These are phyloP conservation scores for Penicillium brevicompactum DNA, from an alignment of 2,329 filamentous ascomycete genomes.

Conservation along the genomic window DNA sequence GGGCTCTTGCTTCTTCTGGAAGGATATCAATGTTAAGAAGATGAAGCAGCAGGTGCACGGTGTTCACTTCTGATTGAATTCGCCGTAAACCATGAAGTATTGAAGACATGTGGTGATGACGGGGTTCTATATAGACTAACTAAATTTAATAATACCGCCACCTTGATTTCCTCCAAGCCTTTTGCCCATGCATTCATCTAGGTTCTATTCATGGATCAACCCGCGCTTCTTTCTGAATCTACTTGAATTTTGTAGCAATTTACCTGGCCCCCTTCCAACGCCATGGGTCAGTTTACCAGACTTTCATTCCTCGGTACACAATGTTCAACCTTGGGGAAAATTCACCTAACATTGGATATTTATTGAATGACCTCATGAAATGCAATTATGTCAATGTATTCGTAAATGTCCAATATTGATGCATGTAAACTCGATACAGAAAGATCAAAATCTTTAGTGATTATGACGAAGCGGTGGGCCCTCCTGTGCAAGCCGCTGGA, in stretches of 20 bases:
- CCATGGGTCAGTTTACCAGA: no score
- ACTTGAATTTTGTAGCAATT: no score
- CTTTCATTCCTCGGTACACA: no score
- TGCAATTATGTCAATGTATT: background rate
- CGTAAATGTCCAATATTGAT: background rate
- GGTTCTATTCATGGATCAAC: no score
- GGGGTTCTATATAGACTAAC: no score
- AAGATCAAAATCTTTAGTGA: constrained; percentile 34
- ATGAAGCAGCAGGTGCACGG: constrained; percentile 15
- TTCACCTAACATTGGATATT: no score
- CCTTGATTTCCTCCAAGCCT: background rate
- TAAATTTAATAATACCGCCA: no score
- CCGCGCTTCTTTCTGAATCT: no score
- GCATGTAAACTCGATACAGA: background rate
- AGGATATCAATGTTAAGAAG: constrained; percentile 10
- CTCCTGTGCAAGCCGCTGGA: constrained; percentile 50
- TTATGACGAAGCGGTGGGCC: constrained; percentile 47
- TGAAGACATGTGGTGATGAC: background rate
- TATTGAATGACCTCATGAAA: background rate
- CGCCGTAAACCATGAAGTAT: background rate
- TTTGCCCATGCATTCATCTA: background rate
- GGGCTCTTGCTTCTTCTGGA: constrained; percentile 9
- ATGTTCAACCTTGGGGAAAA: no score
- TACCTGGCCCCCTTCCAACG: no score
- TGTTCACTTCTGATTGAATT: constrained; percentile 1